Percentiles rank a stretch among this genome's conserved stretches.
phyloP scores from a whole-genome alignment of 2,329 filamentous ascomycete genomes.

The Alternaria sp. region DNA sequence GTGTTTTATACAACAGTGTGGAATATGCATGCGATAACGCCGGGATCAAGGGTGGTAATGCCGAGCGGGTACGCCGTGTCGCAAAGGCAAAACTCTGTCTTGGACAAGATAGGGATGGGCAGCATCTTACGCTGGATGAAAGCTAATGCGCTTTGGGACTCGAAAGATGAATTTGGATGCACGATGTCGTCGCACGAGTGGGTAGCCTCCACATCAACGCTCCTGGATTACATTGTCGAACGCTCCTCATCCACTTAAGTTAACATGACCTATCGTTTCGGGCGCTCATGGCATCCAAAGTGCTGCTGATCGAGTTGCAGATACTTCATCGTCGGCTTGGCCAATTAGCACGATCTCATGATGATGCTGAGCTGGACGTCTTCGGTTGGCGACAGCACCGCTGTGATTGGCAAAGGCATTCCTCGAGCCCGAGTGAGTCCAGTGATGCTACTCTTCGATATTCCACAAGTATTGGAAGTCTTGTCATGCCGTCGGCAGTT shows the following conservation, averaged over 20 bases:
- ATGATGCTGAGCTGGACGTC: not conserved
- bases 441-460: not conserved
- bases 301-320: not conserved
- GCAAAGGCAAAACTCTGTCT: not conserved
- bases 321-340: not conserved
- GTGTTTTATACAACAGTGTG: slow-evolving; percentile 4
- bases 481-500: slow-evolving; percentile 20
- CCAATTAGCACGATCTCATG: not conserved
- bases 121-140: not conserved
- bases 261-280: not conserved
- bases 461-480: slow-evolving; percentile 5
- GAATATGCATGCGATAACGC: not conserved
- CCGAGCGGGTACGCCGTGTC: not conserved
- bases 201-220: not conserved
- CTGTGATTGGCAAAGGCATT: not conserved
- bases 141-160: not conserved
- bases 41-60: not conserved
- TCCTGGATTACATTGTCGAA: not conserved
- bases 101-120: not conserved
- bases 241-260: not conserved
- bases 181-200: not conserved
- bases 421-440: not conserved
- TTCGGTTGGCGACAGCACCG: not conserved
- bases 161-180: not conserved
- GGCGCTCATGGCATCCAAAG: not conserved